Base-by-base conservation (phyloP, 2,329 filamentous ascomycete genomes). In the Mycosphaerella arachidis region DNA sequence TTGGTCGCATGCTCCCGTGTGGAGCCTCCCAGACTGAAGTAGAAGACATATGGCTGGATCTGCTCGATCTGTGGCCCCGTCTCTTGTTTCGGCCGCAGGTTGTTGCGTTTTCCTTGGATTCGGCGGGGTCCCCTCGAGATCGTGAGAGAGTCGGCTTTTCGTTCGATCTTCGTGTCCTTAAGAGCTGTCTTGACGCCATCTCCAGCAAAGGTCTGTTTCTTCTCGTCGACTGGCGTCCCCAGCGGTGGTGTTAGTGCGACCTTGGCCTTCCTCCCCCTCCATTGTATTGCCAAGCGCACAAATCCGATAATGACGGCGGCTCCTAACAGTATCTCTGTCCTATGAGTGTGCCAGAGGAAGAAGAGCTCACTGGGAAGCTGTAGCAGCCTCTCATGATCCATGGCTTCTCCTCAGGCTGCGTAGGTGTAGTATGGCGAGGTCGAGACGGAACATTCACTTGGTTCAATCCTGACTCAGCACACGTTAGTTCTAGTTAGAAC, bases 11-110 rank as follows among this genome's bases (percentile, higher is more conserved):
- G 85, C 68, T 84, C 87, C 72, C 93, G 87, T 1, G 92, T 97
- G 33, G 86, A 90, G 3, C 88, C 91, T 3, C 91, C 95, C 58
- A 97, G 80, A 0, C 92, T 96, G 1, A 91, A 93, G 78, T 89
- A 97, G 78, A 97, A 97, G 33, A 97, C 77, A 16, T 96, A 75
- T 2, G 89, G 83, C 71, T 93, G 89, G 57, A 92, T 67, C 18
- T 50, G 56, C 43, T 64, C 63, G 48, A 65, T 55, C 4, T 57
- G 29, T 10, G 55, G 10, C 16, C 20, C 20, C 30, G 58, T 59
- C 31, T 50, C 50, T 18, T 57, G 50, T 48, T 57, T 63, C 48
- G 61, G 50, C 58, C 67, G 70, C 6, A 55, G 18, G 48, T 55
- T 68, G 48, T 55, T 68, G 54, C 66, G 70, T 9, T 61, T 63